These are phyloP conservation scores for Alternaria arborescens DNA, from an alignment of 2,329 filamentous ascomycete genomes.

Conservation along the genomic window DNA sequence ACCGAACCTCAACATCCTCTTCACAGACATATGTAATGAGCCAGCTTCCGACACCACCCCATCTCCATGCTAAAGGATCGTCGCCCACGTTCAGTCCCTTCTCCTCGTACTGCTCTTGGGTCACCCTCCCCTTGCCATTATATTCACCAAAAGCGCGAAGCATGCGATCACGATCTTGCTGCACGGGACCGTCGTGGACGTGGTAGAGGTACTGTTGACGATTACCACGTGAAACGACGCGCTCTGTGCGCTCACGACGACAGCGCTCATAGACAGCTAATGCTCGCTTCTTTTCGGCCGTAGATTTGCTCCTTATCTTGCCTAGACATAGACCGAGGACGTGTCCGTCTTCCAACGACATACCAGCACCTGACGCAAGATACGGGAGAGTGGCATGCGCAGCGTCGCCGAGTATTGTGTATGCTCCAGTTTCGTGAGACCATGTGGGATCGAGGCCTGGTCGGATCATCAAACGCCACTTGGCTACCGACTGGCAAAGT, in stretches of 20 bases:
- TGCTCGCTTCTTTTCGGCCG: slow-evolving; percentile 49
- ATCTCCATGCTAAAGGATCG: slow-evolving; percentile 51
- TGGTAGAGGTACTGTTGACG: slow-evolving; percentile 70
- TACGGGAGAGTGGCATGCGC: slow-evolving; percentile 73
- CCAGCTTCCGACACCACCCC: slow-evolving; percentile 48
- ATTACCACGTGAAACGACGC: slow-evolving; percentile 68
- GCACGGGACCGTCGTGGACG: slow-evolving; percentile 66
- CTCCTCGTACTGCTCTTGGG: slow-evolving; percentile 26
- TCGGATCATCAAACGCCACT: slow-evolving; percentile 69
- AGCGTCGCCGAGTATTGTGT: slow-evolving; percentile 69
- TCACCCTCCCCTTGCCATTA: slow-evolving; percentile 37
- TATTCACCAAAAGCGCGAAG: slow-evolving; percentile 39
- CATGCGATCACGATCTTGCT: slow-evolving; percentile 60
- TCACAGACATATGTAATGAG: slow-evolving; percentile 48
- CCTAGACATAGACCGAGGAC: slow-evolving; percentile 65
- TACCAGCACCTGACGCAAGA: slow-evolving; percentile 65
- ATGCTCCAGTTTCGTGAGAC: slow-evolving; percentile 64
- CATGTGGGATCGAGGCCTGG: slow-evolving; percentile 63
- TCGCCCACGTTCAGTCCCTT: slow-evolving; percentile 34
- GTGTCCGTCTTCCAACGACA: slow-evolving; percentile 68
- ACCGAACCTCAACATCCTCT: slow-evolving; percentile 42
- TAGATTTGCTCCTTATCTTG: slow-evolving; percentile 52
- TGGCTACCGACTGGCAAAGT: slow-evolving; percentile 66
- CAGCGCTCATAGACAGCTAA: slow-evolving; percentile 65
- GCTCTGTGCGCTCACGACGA: slow-evolving; percentile 66